Evolutionary conservation across 768 basidiomycete genomes (phyloP), one percentile per base, ranked within the genome.

Genomic region (Chlorophyllum brunneum): DNA sequence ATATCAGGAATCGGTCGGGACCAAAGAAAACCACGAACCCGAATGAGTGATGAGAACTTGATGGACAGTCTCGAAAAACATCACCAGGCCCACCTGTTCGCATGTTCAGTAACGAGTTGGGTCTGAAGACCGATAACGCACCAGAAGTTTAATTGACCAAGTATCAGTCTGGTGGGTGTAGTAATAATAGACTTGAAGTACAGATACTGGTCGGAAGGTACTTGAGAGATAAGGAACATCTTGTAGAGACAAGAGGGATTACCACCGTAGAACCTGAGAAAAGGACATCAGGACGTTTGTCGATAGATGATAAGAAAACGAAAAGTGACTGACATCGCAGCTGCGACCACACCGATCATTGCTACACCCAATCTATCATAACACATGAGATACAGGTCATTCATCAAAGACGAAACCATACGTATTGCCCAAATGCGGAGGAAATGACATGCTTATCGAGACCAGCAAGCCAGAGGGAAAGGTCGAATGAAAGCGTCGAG

Each of bases 151-250:
- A 51, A 74, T 66, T 11, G 69, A 64, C 78, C 78, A 81, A 22
- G 63, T 58, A 60, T 83, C 82, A 22, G 64, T 67, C 47, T 78
- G 74, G 59, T 82, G 73, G 13, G 65, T 69, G 51, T 64, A 82
- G 58, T 83, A 84, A 56, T 76, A 81, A 70, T 72, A 80, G 1
- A 73, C 70, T 61, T 84, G 82, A 24, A 82, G 64, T 34, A 69
- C 69, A 5, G 78, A 78, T n/a, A 82, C 82, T 84, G 11, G 16
- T 36, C 34, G n/a, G n/a, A 16, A 22, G 22, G 29, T 46, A 9
- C 8, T 9, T n/a, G n/a, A n/a, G n/a, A n/a, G n/a, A n/a, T n/a
- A n/a, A n/a, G n/a, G n/a, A n/a, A n/a, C n/a, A n/a, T n/a, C n/a
- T n/a, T n/a, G n/a, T n/a, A n/a, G n/a, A n/a, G n/a, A n/a, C n/a